phyloP scores from a whole-genome alignment of 2,329 filamentous ascomycete genomes.

The Fusarium pseudoanthophilum region DNA sequence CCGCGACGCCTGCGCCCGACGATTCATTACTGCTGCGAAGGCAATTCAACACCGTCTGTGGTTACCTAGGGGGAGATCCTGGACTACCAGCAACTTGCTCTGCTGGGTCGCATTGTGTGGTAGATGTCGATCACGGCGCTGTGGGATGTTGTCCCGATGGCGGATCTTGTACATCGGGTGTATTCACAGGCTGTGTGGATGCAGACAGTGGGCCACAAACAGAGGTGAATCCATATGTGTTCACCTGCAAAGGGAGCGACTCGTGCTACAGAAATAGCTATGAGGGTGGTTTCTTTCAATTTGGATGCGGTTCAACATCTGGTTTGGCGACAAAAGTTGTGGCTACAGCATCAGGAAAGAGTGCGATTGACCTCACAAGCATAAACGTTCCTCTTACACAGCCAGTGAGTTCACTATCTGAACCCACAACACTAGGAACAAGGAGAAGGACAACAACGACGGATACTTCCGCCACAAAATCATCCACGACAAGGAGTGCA shows the following conservation, averaged over 20 bases:
- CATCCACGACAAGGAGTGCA: conserved; percentile 14
- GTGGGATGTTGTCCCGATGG: conserved; percentile 67
- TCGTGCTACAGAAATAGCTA: conserved; percentile 68
- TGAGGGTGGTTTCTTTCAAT: conserved; percentile 66
- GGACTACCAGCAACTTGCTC: conserved; percentile 66
- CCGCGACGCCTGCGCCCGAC: conserved; percentile 55
- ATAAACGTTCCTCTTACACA: conserved; percentile 56
- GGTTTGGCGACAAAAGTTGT: conserved; percentile 61
- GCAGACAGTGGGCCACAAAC: conserved; percentile 60
- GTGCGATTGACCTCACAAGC: conserved; percentile 49
- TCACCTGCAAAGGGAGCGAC: conserved; percentile 61
- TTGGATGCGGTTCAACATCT: conserved; percentile 63
- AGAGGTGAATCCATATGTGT: conserved; percentile 66
- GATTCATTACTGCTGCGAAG: conserved; percentile 52
- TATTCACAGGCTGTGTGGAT: conserved; percentile 69
- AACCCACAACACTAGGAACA: conserved; percentile 55
- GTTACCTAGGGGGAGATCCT: conserved; percentile 65
- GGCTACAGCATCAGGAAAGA: conserved; percentile 57
- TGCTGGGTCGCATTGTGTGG: conserved; percentile 67
- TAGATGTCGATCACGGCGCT: conserved; percentile 60
- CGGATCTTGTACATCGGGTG: conserved; percentile 62
- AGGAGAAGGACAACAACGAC: conserved; percentile 28
- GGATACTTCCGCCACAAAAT: conserved; percentile 8
- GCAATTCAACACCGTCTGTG: conserved; percentile 66
- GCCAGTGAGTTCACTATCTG: conserved; percentile 51